phyloP scores from a whole-genome alignment of 371 early-diverging fungal species.

The Nematocida homosporus region DNA sequence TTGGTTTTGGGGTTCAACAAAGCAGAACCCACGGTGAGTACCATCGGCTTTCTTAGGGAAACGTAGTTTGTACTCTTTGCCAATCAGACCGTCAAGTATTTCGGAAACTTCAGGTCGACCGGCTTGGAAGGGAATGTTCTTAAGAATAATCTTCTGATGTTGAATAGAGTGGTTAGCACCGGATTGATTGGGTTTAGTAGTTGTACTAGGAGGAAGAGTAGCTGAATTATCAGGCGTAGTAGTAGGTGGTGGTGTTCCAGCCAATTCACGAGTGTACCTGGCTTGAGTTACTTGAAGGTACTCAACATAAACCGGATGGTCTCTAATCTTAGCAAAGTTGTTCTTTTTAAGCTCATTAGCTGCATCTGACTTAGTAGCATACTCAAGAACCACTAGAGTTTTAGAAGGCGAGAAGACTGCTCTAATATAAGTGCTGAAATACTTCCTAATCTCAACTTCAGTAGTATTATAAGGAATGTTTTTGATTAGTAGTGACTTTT shows the following conservation, averaged over 20 bases:
- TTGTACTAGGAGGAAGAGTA: background rate
- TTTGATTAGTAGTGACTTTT: slow-evolving; percentile 37
- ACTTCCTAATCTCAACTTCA: slow-evolving; percentile 36
- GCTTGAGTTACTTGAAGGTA: slow-evolving; percentile 60
- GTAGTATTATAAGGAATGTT: slow-evolving; percentile 35
- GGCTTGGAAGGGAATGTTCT: slow-evolving; percentile 96
- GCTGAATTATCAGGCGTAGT: background rate
- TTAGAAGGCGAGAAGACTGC: slow-evolving; percentile 61
- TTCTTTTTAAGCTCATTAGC: slow-evolving; percentile 56
- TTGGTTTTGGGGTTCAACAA: slow-evolving; percentile 84
- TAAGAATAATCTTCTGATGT: slow-evolving; percentile 78
- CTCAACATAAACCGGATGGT: slow-evolving; percentile 67
- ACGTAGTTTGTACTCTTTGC: slow-evolving; percentile 75
- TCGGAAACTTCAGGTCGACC: slow-evolving; percentile 83
- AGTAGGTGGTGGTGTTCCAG: background rate
- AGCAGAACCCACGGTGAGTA: slow-evolving; percentile 91
- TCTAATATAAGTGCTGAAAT: slow-evolving; percentile 32
- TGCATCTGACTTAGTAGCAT: slow-evolving; percentile 63
- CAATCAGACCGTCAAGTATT: slow-evolving; percentile 80
- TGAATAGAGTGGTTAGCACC: slow-evolving; percentile 45
- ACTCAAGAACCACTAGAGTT: slow-evolving; percentile 63
- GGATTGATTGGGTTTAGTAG: background rate
- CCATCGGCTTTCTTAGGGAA: slow-evolving; percentile 87
- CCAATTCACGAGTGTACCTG: slow-evolving; percentile 32
- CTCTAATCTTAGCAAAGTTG: slow-evolving; percentile 60